A percentile compares a stretch with the other conserved stretches of the same genome.
These are phyloP conservation scores for Colletotrichum brevisporum DNA, from an alignment of 2,329 filamentous ascomycete species.

Conservation along the genomic window DNA sequence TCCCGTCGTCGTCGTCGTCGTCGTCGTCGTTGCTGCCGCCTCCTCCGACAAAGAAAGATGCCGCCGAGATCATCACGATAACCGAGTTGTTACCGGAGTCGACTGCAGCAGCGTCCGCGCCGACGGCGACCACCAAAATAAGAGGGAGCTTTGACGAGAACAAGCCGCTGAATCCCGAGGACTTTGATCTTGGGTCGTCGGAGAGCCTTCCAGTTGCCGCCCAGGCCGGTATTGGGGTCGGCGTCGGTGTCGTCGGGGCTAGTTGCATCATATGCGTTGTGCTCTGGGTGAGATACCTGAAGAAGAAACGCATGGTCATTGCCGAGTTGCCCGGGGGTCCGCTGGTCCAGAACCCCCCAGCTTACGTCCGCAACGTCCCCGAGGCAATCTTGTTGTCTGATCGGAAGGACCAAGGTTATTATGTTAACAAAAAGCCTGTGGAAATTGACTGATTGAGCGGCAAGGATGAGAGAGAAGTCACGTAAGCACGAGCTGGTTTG, in stretches of 20 bases:
- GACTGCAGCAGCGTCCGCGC: not conserved
- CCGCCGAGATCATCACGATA: too few species aligned
- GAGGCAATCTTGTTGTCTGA: not conserved
- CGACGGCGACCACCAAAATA: not conserved
- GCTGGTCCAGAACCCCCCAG: not conserved
- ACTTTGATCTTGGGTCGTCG: not conserved
- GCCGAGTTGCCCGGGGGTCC: not conserved
- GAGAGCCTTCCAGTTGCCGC: not conserved
- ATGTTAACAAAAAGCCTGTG: conserved; percentile 14
- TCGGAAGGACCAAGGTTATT: not conserved
- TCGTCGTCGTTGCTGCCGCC: not conserved
- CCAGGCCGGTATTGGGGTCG: conserved; percentile 22
- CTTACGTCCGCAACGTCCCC: not conserved
- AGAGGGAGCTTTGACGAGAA: not conserved
- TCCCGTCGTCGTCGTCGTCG: not conserved
- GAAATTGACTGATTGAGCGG: not conserved
- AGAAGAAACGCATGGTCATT: not conserved
- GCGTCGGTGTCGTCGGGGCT: conserved; percentile 1
- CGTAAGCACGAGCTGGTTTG: too few species aligned
- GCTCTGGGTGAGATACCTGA: conserved; percentile 3
- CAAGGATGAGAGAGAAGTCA: too few species aligned
- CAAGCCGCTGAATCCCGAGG: not conserved
- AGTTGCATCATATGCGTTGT: conserved; percentile 13
- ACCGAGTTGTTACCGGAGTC: fast-evolving
- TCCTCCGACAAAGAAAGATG: not conserved